Evolutionary conservation across 345 rosid species (phyloP).

Genomic region (Trapa incisa): DNA sequence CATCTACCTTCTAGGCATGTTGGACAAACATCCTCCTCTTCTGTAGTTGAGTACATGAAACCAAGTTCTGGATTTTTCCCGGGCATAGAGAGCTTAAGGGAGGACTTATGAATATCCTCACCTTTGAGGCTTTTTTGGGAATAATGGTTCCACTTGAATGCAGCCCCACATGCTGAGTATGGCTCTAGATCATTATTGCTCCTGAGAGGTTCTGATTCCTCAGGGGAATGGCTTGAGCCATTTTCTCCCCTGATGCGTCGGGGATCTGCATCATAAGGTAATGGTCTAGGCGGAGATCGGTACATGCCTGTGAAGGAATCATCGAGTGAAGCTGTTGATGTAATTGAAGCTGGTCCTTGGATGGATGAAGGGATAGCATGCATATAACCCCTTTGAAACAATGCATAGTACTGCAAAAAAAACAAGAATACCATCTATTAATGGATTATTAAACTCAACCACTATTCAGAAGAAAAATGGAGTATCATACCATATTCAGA

Average conservation of each 20-base stretch:
- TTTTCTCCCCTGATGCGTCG: conserved; percentile 50
- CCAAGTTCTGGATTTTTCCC: conserved; percentile 33
- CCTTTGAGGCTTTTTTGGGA: conserved; percentile 51
- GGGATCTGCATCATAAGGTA: conserved; percentile 85
- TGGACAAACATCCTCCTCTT: conserved; percentile 93
- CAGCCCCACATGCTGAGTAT: conserved; percentile 32
- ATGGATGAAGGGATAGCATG: conserved; percentile 65
- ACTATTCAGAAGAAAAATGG: neutral
- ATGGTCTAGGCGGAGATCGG: conserved; percentile 85
- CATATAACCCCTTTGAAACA: conserved; percentile 69
- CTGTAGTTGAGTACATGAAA: conserved; percentile 38
- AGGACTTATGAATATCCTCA: conserved; percentile 31
- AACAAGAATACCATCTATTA: neutral
- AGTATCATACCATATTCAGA: conserved; percentile 45
- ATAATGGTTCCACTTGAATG: conserved; percentile 55
- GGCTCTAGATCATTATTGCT: conserved; percentile 42
- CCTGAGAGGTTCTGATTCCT: conserved; percentile 77
- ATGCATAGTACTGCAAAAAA: conserved; percentile 39
- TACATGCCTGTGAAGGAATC: conserved; percentile 76
- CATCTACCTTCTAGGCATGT: conserved; percentile 87
- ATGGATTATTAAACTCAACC: neutral
- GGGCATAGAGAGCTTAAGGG: conserved; percentile 34
- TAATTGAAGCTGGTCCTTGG: conserved; percentile 56
- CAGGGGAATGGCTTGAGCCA: conserved; percentile 77
- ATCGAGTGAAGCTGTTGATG: conserved; percentile 54